A percentile compares a stretch with the other conserved stretches of the same genome.
Conservation (phyloP, 2,329 filamentous ascomycete genomes). For the Penicillium olsonii region DNA sequence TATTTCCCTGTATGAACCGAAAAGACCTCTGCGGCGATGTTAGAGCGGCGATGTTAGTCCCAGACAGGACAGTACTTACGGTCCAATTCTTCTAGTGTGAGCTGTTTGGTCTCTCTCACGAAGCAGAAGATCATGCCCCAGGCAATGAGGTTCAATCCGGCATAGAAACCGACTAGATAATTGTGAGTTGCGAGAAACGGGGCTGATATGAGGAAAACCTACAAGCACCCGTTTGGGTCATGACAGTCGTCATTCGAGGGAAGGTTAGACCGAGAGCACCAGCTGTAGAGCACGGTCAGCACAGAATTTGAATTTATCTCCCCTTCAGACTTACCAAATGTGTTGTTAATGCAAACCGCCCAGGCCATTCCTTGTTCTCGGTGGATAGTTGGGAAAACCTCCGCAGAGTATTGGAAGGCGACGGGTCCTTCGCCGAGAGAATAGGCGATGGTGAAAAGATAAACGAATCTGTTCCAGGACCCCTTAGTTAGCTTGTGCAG, state of each 20-base stretch:
- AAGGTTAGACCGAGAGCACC: conserved; percentile 50
- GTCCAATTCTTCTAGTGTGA: conserved; percentile 41
- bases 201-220: conserved; percentile 35
- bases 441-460: conserved; percentile 64
- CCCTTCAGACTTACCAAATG: conserved; percentile 19
- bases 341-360: conserved; percentile 32
- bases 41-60: conserved; percentile 7
- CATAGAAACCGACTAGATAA: conserved; percentile 39
- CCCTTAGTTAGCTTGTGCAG: neutral
- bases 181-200: neutral
- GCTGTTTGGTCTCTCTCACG: conserved; percentile 56
- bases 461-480: conserved; percentile 59
- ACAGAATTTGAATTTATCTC: conserved; percentile 18
- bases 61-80: conserved; percentile 10
- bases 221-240: conserved; percentile 57
- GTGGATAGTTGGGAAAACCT: conserved; percentile 56
- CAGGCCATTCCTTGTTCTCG: conserved; percentile 40
- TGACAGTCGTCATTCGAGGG: conserved; percentile 46
- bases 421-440: conserved; percentile 62
- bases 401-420: conserved; percentile 53
- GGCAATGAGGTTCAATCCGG: conserved; percentile 59
- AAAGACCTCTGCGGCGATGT: conserved; percentile 57
- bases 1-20: conserved; percentile 60
- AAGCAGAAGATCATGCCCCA: conserved; percentile 65
- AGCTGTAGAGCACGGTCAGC: conserved; percentile 31